Evolutionary conservation across 1,139 yeast genomes (phyloP).

Genomic region (Geotrichum histeridarum): DNA sequence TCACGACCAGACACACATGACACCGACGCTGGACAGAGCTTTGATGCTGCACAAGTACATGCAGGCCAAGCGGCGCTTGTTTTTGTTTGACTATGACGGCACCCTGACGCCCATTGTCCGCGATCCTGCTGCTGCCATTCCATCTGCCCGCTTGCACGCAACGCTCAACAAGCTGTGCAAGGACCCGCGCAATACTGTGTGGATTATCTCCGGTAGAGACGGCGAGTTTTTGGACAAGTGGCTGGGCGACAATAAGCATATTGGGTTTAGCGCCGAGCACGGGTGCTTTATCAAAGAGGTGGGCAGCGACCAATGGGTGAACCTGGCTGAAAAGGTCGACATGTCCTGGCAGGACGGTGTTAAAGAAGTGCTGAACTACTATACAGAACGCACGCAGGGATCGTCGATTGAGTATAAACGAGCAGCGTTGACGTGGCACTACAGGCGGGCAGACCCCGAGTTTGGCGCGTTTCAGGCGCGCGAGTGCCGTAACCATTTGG

Average conservation of each 20-base stretch:
- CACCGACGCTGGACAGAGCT: slow-evolving; percentile 76
- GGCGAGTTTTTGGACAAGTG: slow-evolving; percentile 83
- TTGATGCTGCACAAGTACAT: slow-evolving; percentile 53
- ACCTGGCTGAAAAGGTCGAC: slow-evolving; percentile 74
- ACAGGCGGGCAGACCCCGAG: slow-evolving; percentile 89
- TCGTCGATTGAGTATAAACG: slow-evolving; percentile 80
- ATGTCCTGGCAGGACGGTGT: slow-evolving; percentile 93
- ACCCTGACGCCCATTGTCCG: slow-evolving; percentile 92
- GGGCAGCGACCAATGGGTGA: slow-evolving; percentile 62
- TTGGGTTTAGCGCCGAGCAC: slow-evolving; percentile 93
- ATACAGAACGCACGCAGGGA: slow-evolving; percentile 88
- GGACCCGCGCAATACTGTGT: slow-evolving; percentile 80
- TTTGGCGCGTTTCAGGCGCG: slow-evolving; percentile 83
- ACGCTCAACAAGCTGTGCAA: slow-evolving; percentile 56
- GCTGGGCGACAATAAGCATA: slow-evolving; percentile 58
- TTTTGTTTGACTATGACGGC: slow-evolving; percentile 94
- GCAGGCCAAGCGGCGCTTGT: slow-evolving; percentile 61
- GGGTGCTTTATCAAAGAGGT: slow-evolving; percentile 88
- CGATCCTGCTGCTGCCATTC: slow-evolving; percentile 98
- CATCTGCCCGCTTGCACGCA: slow-evolving; percentile 64
- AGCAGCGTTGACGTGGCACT: slow-evolving; percentile 97
- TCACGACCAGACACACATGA: slow-evolving; percentile 49
- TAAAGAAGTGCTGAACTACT: slow-evolving; percentile 62
- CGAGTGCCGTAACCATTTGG: slow-evolving; percentile 61
- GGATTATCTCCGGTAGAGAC: slow-evolving; percentile 97